Base-by-base conservation (phyloP, 352 stramenopile species). In the Pythium brachiatum region DNA sequence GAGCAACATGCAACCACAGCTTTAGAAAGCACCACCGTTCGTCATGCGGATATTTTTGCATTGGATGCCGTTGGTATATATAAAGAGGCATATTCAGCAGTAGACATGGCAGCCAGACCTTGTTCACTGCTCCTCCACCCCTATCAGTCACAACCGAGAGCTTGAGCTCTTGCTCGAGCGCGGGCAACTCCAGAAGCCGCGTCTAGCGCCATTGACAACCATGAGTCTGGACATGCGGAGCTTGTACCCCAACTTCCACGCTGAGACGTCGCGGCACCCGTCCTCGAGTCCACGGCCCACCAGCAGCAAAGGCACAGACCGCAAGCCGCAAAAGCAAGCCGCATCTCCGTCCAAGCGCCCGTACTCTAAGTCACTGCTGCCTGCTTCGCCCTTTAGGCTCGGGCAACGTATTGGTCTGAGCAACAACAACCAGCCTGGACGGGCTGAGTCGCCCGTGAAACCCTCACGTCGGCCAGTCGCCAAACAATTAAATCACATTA, bases 231-330 rank as follows among this genome's bases (percentile, higher is more conserved):
- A 69, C 39, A 29, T 60, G 34, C 60, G 68, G 5, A 54, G 31
- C 18, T 72, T 89, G 26, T 90, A 89, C 34, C 81, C 81, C 6
- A 81, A 89, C 56, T 79, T 86, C 34, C 71, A 86, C 34, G 75
- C 72, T 1, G 81, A 90, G 62, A 55, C 72, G 26, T 64, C 78
- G n/a, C 57, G 58, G 21, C 64, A 72, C 15, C 25, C 41, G 43
- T 58, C 48, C 11, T 62, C 57, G 16, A 69, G 48, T 27, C 54
- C 62, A 2, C 29, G 54, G 5, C 47, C 62, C 5, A 53, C 62
- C 12, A 69, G 64, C 43, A 72, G 51, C 23, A 72, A 63, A 41
- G 50, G 54, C n/a, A 52, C 38, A 0, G 27, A 20, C 32, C 38
- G 62, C 8, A 58, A 51, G 26, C 39, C 32, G 3, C 31, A 27